Percentiles rank a stretch among this genome's conserved stretches.
phyloP scores from a whole-genome alignment of 2,329 filamentous ascomycete genomes.

The Aspergillus aculeatus region DNA sequence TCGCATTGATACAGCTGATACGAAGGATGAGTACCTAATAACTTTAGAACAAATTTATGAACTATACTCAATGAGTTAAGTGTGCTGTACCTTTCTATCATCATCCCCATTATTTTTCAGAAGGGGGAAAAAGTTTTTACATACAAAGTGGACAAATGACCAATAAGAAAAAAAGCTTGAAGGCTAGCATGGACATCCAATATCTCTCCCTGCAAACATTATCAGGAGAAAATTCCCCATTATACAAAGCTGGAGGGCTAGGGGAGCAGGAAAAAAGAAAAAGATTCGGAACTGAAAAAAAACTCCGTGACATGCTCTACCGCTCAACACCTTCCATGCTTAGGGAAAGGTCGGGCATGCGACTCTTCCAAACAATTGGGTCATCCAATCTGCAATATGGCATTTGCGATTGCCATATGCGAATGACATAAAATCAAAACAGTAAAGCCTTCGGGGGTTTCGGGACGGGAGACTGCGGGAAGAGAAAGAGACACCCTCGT shows the following conservation, averaged over 20 bases:
- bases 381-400: not conserved
- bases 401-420: not conserved
- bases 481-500: conserved; percentile 7
- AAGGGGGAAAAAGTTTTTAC: not conserved
- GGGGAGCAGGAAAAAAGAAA: conserved; percentile 12
- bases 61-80: too few species aligned
- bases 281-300: conserved; percentile 18
- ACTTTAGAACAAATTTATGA: too few species aligned
- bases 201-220: too few species aligned
- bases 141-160: conserved; percentile 14
- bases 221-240: not conserved
- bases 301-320: conserved; percentile 29
- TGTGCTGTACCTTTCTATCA: conserved; percentile 14
- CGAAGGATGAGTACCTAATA: too few species aligned
- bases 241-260: conserved; percentile 13
- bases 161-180: conserved; percentile 3
- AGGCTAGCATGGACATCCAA: not conserved
- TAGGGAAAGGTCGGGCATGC: conserved; percentile 21
- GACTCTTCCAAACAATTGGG: conserved; percentile 11
- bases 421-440: not conserved
- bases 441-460: not conserved
- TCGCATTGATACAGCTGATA: too few species aligned
- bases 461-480: conserved; percentile 1
- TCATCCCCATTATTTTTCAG: not conserved
- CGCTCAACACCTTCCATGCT: conserved; percentile 36